These are phyloP conservation scores for Xylaria flabelliformis DNA, from an alignment of 495 filamentous ascomycete species.

Conservation along the genomic window DNA sequence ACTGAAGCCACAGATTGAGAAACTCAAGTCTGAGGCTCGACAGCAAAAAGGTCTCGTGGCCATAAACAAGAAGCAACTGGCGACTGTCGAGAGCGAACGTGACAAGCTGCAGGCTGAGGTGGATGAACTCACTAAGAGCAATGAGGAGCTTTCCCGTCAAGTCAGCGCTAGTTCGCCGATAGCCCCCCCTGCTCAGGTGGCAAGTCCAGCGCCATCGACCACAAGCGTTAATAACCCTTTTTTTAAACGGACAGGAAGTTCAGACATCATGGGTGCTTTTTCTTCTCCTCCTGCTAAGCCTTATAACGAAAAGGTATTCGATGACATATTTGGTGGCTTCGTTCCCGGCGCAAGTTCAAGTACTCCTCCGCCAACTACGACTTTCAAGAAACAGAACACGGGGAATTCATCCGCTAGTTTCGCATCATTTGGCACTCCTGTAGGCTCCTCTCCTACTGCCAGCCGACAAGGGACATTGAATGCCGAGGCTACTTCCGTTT, in stretches of 20 bases:
- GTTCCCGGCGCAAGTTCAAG: conserved; percentile 50
- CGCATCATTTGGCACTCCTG: conserved; percentile 60
- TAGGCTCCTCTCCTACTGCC: conserved; percentile 61
- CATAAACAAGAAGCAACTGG: conserved; percentile 96
- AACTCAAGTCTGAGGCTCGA: conserved; percentile 83
- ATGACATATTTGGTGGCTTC: conserved; percentile 86
- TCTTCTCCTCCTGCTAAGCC: conserved; percentile 51
- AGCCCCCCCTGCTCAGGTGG: conserved; percentile 45
- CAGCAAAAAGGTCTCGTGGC: conserved; percentile 95
- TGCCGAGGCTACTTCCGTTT: conserved; percentile 63
- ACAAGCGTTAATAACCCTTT: conserved; percentile 88
- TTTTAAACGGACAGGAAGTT: conserved; percentile 76
- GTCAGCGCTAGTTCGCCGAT: conserved; percentile 48
- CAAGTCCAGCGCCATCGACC: conserved; percentile 75
- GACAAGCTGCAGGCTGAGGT: conserved; percentile 84
- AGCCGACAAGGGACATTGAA: conserved; percentile 53
- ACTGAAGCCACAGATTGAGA: conserved; percentile 87
- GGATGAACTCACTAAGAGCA: conserved; percentile 69
- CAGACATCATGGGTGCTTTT: conserved; percentile 67
- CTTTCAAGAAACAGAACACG: conserved; percentile 67
- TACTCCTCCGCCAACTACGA: conserved; percentile 63
- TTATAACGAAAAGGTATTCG: conserved; percentile 72
- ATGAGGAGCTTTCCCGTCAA: conserved; percentile 58
- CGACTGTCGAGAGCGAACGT: conserved; percentile 83
- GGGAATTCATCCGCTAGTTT: conserved; percentile 57